phyloP scores from a whole-genome alignment of 192 early-diverging fungal genomes.

The Linnemannia zychae region DNA sequence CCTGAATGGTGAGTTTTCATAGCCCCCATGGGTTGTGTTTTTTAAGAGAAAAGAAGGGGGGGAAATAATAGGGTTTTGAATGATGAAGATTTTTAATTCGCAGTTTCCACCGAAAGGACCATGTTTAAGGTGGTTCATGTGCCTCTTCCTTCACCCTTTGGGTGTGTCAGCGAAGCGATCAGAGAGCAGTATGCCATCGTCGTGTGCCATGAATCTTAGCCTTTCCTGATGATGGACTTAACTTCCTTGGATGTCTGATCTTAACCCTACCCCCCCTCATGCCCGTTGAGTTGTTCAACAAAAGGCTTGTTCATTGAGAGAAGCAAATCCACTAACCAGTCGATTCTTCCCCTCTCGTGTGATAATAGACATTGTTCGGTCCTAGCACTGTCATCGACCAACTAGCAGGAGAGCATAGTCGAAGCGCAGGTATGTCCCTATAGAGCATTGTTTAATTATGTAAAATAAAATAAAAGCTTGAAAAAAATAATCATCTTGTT shows the following conservation, averaged over 20 bases:
- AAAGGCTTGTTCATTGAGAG: too few relatives aligned
- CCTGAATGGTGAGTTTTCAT: constrained; percentile 16
- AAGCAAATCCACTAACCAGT: too few relatives aligned
- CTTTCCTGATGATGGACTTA: constrained; percentile 51
- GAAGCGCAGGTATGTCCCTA: too few relatives aligned
- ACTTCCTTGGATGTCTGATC: constrained; percentile 62
- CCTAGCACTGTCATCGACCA: too few relatives aligned
- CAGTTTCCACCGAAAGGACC: constrained; percentile 60
- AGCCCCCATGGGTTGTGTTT: not conserved
- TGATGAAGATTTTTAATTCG: constrained; percentile 56
- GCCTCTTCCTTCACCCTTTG: constrained; percentile 25
- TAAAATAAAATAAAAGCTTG: too few relatives aligned
- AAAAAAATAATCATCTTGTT: too few relatives aligned
- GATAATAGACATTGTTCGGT: too few relatives aligned
- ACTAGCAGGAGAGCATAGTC: too few relatives aligned
- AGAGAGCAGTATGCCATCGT: constrained; percentile 61
- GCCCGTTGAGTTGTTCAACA: too few relatives aligned
- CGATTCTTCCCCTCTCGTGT: too few relatives aligned
- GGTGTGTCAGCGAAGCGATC: constrained; percentile 53
- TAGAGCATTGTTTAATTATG: too few relatives aligned
- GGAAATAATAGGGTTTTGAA: constrained; percentile 9
- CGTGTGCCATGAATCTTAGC: constrained; percentile 40
- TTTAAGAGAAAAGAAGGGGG: not conserved
- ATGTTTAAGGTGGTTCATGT: constrained; percentile 47
- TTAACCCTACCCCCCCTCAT: not conserved